phyloP scores from a whole-genome alignment of 2,329 filamentous ascomycete genomes.

The Fusarium mundagurra region DNA sequence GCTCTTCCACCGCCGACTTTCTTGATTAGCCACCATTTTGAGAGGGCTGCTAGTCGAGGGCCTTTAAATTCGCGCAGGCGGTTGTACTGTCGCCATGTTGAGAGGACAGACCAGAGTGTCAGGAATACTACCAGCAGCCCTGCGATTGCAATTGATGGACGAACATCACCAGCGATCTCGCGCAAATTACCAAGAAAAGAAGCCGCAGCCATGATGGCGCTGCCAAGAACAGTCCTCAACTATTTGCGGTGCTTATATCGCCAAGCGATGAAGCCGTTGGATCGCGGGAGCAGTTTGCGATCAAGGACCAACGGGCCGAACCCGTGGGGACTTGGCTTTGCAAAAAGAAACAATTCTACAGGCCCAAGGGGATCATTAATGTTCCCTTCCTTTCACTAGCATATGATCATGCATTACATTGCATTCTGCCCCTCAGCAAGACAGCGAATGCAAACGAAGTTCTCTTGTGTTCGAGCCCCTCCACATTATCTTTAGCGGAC shows the following conservation, averaged over 20 bases:
- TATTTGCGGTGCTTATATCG: neutral
- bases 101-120: slow-evolving; percentile 23
- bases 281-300: neutral
- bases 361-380: slow-evolving; percentile 10
- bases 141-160: slow-evolving; percentile 18
- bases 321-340: neutral
- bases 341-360: neutral
- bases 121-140: slow-evolving; percentile 1
- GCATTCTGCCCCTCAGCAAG: neutral
- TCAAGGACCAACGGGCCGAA: neutral
- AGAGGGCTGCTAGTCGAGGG: slow-evolving; percentile 50
- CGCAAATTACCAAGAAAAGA: neutral
- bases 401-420: neutral
- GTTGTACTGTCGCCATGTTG: slow-evolving; percentile 44
- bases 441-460: neutral
- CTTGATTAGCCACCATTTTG: slow-evolving; percentile 52
- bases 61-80: slow-evolving; percentile 54
- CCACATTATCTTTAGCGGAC: neutral
- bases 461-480: neutral
- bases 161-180: neutral
- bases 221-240: neutral
- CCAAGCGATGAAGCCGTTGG: neutral
- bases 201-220: slow-evolving; percentile 5
- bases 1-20: slow-evolving; percentile 45
- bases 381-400: neutral